Evolutionary conservation across 495 filamentous ascomycete genomes (phyloP).

Genomic region (Aspergillus bridgeri): DNA sequence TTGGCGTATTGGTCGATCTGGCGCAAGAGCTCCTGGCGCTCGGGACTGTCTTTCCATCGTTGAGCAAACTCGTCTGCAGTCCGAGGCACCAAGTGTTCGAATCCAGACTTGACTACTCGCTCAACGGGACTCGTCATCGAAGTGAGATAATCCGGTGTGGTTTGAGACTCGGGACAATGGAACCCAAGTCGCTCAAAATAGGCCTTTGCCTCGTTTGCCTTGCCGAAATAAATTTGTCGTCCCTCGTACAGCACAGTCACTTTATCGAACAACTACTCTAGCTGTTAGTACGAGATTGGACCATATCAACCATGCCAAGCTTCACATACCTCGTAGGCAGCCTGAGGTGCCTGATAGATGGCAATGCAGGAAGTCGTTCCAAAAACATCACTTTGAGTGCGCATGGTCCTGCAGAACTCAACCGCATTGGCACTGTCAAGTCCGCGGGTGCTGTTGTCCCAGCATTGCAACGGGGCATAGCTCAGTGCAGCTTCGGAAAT

Average conservation of each 20-base stretch:
- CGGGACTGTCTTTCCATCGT: slow-evolving; percentile 45
- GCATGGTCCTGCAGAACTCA: slow-evolving; percentile 58
- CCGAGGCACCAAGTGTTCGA: slow-evolving; percentile 56
- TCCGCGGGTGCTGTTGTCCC: slow-evolving; percentile 78
- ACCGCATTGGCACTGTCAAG: slow-evolving; percentile 74
- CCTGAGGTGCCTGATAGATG: slow-evolving; percentile 72
- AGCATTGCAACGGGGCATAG: slow-evolving; percentile 53
- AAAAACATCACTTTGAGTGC: slow-evolving; percentile 61
- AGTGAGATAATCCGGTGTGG: not conserved
- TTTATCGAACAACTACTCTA: slow-evolving; percentile 44
- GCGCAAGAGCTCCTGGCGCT: slow-evolving; percentile 39
- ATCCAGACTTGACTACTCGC: slow-evolving; percentile 50
- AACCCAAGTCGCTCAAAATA: slow-evolving; percentile 56
- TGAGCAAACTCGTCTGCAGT: slow-evolving; percentile 63
- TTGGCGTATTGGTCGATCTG: slow-evolving; percentile 45
- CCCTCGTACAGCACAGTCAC: slow-evolving; percentile 53
- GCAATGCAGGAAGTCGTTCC: slow-evolving; percentile 67
- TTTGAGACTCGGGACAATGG: slow-evolving; percentile 47
- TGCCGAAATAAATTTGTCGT: slow-evolving; percentile 56
- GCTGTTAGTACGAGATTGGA: not conserved
- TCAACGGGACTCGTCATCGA: slow-evolving; percentile 1
- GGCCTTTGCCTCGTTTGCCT: slow-evolving; percentile 44
- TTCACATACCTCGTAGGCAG: slow-evolving; percentile 52
- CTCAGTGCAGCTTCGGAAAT: slow-evolving; percentile 3
- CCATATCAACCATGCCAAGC: not conserved